Conservation (phyloP, 257 asterid genomes). For the Nicotiana otophora region DNA sequence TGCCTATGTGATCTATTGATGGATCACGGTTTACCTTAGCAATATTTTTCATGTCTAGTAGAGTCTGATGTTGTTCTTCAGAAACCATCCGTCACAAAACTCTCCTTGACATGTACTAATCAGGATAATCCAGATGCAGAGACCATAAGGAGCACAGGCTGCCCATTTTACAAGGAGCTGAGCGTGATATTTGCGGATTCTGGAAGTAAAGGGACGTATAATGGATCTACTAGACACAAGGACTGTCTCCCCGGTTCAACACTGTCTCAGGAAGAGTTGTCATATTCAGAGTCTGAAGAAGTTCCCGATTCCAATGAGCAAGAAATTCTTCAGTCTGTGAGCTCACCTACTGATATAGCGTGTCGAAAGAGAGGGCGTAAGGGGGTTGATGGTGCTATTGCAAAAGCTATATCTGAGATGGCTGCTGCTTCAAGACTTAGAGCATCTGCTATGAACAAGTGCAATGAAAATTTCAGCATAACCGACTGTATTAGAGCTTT, state of each 20-base stretch:
- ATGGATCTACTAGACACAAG: slow-evolving; percentile 30
- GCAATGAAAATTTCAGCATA: slow-evolving; percentile 42
- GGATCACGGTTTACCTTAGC: background rate
- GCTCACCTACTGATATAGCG: slow-evolving; percentile 21
- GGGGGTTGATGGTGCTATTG: slow-evolving; percentile 65
- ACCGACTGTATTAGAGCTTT: slow-evolving; percentile 57
- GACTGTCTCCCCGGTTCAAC: slow-evolving; percentile 22
- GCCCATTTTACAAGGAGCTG: slow-evolving; percentile 57
- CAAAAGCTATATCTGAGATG: slow-evolving; percentile 69
- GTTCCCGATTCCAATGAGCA: slow-evolving; percentile 16
- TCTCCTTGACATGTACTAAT: slow-evolving; percentile 17
- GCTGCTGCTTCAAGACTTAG: slow-evolving; percentile 65
- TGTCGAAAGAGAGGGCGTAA: slow-evolving; percentile 59
- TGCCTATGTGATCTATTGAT: background rate
- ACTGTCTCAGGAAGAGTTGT: slow-evolving; percentile 34
- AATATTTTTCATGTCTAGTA: background rate
- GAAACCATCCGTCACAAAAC: background rate
- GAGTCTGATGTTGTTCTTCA: background rate
- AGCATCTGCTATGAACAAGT: slow-evolving; percentile 47
- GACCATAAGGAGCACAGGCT: slow-evolving; percentile 48
- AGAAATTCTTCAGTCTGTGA: slow-evolving; percentile 12
- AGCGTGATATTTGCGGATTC: slow-evolving; percentile 47
- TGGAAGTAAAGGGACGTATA: slow-evolving; percentile 19
- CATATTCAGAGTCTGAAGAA: slow-evolving; percentile 60
- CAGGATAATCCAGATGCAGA: slow-evolving; percentile 94